Percentiles rank a stretch among this genome's conserved stretches.
Conservation (phyloP, 441 rosid species). For the Eutrema salsugineum region DNA sequence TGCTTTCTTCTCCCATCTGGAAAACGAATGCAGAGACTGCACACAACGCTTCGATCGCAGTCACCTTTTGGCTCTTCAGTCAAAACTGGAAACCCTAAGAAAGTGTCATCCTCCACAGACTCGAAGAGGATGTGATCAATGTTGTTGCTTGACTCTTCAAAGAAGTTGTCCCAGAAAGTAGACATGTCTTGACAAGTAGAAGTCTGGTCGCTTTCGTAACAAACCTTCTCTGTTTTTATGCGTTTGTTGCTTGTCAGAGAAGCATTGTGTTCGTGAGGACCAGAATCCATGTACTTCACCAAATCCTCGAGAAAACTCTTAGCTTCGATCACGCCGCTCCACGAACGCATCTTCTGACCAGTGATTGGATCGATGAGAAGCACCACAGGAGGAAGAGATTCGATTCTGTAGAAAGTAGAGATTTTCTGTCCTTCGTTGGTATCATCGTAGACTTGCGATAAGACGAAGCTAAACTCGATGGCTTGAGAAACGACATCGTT, state of each 20-base stretch:
- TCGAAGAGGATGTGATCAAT: too few relatives aligned
- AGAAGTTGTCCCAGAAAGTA: background rate
- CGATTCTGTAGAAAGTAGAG: background rate
- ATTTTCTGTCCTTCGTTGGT: background rate
- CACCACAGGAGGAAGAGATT: background rate
- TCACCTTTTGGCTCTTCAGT: conserved; percentile 69
- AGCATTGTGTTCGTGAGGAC: background rate
- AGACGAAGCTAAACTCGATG: background rate
- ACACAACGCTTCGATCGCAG: conserved; percentile 49
- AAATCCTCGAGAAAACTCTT: background rate
- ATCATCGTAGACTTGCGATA: conserved; percentile 10
- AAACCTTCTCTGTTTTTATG: background rate
- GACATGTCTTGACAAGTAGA: background rate
- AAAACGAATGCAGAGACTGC: conserved; percentile 74
- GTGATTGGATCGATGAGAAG: conserved; percentile 10
- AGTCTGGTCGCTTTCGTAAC: background rate
- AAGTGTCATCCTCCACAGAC: conserved; percentile 42
- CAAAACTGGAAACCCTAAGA: conserved; percentile 44
- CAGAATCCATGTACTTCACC: background rate
- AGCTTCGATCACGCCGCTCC: background rate
- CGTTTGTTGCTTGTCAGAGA: background rate
- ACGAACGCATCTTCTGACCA: background rate
- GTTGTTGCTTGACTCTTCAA: background rate
- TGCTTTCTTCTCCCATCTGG: conserved; percentile 58
- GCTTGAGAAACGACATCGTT: background rate